A percentile compares a stretch with the other conserved stretches of the same genome.
These are phyloP conservation scores for Terfezia boudieri DNA, from an alignment of 495 filamentous ascomycete species.

Conservation along the genomic window DNA sequence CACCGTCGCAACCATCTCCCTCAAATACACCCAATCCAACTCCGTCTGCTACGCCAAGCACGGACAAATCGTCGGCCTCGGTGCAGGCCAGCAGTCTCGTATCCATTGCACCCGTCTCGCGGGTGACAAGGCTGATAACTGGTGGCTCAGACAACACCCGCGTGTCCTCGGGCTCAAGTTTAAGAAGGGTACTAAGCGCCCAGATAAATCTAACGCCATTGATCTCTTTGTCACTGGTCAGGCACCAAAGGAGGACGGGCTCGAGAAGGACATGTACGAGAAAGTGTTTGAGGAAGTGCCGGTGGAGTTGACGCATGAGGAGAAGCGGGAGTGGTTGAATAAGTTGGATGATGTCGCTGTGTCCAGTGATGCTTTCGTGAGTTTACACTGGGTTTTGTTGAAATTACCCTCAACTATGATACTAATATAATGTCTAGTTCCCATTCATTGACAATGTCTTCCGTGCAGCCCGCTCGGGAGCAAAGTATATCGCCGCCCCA, in stretches of 20 bases:
- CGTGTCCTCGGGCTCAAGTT: slow-evolving; percentile 70
- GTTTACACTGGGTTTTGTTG: slow-evolving; percentile 17
- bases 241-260: slow-evolving; percentile 44
- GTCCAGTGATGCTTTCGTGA: slow-evolving; percentile 84
- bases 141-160: slow-evolving; percentile 96
- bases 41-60: slow-evolving; percentile 94
- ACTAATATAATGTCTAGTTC: slow-evolving; percentile 33
- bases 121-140: slow-evolving; percentile 98
- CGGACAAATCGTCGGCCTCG: slow-evolving; percentile 81
- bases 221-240: slow-evolving; percentile 79
- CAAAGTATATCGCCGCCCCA: slow-evolving; percentile 86
- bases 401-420: slow-evolving; percentile 1
- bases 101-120: slow-evolving; percentile 97
- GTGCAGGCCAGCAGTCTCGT: slow-evolving; percentile 87
- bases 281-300: slow-evolving; percentile 84
- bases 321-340: slow-evolving; percentile 60
- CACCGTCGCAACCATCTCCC: slow-evolving; percentile 82
- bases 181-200: slow-evolving; percentile 88
- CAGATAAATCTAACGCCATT: slow-evolving; percentile 96
- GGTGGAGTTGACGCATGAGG: slow-evolving; percentile 53
- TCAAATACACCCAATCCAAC: slow-evolving; percentile 97
- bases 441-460: slow-evolving; percentile 97
- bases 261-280: slow-evolving; percentile 72
- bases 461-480: slow-evolving; percentile 65
- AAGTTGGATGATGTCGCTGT: slow-evolving; percentile 65